Percentiles rank a stretch among this genome's conserved stretches.
Evolutionary conservation across 352 stramenopile genomes (phyloP).

Genomic region (Phytophthora pini): DNA sequence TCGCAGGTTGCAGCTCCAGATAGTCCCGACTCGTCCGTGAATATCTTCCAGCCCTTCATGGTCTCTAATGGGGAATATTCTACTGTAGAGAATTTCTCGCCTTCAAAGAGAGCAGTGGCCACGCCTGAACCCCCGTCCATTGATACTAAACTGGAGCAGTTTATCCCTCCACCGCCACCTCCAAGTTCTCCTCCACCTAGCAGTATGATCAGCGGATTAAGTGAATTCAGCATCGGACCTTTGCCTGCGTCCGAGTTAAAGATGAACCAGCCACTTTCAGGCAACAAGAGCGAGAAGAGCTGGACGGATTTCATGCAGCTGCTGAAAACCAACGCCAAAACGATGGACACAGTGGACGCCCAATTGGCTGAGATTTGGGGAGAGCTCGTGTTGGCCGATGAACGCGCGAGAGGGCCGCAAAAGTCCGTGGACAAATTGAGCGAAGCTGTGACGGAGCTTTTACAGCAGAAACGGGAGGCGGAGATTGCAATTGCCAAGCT

Average conservation of each 20-base stretch:
- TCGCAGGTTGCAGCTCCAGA: not conserved
- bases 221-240: slow-evolving; percentile 34
- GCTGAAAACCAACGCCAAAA: slow-evolving; percentile 36
- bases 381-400: slow-evolving; percentile 23
- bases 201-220: slow-evolving; percentile 24
- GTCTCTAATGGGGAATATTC: slow-evolving; percentile 21
- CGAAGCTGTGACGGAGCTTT: slow-evolving; percentile 36
- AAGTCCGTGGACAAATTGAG: slow-evolving; percentile 33
- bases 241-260: slow-evolving; percentile 28
- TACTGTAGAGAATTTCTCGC: slow-evolving; percentile 19
- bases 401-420: slow-evolving; percentile 17
- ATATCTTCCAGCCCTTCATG: slow-evolving; percentile 23
- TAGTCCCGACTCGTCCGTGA: slow-evolving; percentile 12
- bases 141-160: slow-evolving; percentile 25
- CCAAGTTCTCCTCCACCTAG: slow-evolving; percentile 18
- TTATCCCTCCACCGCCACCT: slow-evolving; percentile 2
- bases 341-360: slow-evolving; percentile 36
- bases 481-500: slow-evolving; percentile 45
- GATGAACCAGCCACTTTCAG: slow-evolving; percentile 25
- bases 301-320: slow-evolving; percentile 47
- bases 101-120: slow-evolving; percentile 3
- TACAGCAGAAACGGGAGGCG: slow-evolving; percentile 55
- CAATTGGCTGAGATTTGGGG: slow-evolving; percentile 37
- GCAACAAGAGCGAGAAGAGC: slow-evolving; percentile 33
- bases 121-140: slow-evolving; percentile 22